These are phyloP conservation scores for Seiridium unicorne DNA, from an alignment of 2,329 filamentous ascomycete genomes.

Conservation along the genomic window DNA sequence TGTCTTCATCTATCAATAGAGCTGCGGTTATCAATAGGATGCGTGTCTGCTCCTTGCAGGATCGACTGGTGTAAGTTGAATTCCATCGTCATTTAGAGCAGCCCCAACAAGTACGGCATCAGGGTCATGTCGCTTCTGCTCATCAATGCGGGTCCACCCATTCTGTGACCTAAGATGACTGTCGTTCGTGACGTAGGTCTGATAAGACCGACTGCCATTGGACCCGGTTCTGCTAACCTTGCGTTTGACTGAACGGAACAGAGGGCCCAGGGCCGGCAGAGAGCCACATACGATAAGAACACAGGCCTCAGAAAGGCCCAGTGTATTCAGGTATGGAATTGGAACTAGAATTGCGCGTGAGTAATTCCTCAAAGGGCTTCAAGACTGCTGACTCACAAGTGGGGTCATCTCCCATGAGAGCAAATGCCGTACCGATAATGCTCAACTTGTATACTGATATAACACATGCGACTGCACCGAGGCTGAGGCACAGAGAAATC, in stretches of 20 bases:
- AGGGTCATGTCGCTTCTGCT: background rate
- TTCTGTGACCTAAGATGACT: background rate
- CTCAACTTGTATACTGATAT: slow-evolving; percentile 26
- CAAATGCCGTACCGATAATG: slow-evolving; percentile 21
- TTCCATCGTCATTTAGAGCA: background rate
- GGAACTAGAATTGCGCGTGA: slow-evolving; percentile 15
- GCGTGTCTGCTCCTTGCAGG: background rate
- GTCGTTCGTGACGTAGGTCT: background rate
- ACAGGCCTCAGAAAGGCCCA: slow-evolving; percentile 22
- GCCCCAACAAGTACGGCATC: background rate
- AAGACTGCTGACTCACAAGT: slow-evolving; percentile 21
- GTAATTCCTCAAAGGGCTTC: slow-evolving; percentile 4
- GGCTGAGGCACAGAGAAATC: slow-evolving; percentile 17
- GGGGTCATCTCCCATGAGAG: slow-evolving; percentile 20
- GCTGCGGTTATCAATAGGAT: too few species aligned
- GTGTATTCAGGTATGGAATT: slow-evolving; percentile 22
- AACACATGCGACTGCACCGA: slow-evolving; percentile 23
- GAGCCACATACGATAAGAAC: slow-evolving; percentile 20
- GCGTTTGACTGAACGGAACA: slow-evolving; percentile 13
- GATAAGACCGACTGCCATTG: background rate
- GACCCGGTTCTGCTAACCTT: slow-evolving; percentile 10
- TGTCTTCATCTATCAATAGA: too few species aligned
- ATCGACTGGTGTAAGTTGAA: background rate
- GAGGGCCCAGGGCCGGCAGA: slow-evolving; percentile 18
- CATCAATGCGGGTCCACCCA: background rate